Base-by-base conservation (phyloP, 2,329 filamentous ascomycete genomes). In the Trichocomaceae sp. region DNA sequence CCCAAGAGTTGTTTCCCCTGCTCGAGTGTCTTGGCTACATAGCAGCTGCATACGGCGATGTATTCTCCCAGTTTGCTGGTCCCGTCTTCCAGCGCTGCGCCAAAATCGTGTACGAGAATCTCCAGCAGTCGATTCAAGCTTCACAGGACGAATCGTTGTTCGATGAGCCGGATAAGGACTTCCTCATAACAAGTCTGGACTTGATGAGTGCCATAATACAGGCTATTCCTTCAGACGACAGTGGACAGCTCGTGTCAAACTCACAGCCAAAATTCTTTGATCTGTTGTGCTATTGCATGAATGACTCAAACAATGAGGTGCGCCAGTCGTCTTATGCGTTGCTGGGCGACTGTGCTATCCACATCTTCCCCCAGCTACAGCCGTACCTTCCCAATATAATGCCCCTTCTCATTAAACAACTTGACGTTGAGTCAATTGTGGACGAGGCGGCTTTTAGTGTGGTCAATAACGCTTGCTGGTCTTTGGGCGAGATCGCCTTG, bases 381-480 rank as follows among this genome's bases (percentile, higher is more conserved):
- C 81, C 83, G 2, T 87, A 85, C 62, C 77, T 99, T 13, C 79
- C 82, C 1, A 82, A 78, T 12, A 79, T 97, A 54, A 75, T 97
- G 67, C 87, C 75, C 0, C 84, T 92, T 48, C 75, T 96, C n/a
- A 81, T 96, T 60, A 83, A 84, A 63, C 91, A 97, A 68, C 82
- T 99, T 26, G 91, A 97, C 61, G 77, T 96, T 61, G 86, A 90
- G 58, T 79, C 79, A 54, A 81, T 90, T 50, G 73, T 83, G 17
- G 87, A 91, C 58, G 89, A 95, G 62, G 87, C 83, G 17, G 86
- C 85, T 13, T 96, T 96, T 69, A 90, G 90, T 57, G 91, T 97
- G 29, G 85, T 97, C 57, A 99, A 97, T 79, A 99, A 99, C 68
- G 92, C 93, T 20, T 97, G 92, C 75, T 99, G 93, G 93, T 95